Evolutionary conservation across 2,329 filamentous ascomycete genomes (phyloP).

Genomic region (Clarireedia sp.): DNA sequence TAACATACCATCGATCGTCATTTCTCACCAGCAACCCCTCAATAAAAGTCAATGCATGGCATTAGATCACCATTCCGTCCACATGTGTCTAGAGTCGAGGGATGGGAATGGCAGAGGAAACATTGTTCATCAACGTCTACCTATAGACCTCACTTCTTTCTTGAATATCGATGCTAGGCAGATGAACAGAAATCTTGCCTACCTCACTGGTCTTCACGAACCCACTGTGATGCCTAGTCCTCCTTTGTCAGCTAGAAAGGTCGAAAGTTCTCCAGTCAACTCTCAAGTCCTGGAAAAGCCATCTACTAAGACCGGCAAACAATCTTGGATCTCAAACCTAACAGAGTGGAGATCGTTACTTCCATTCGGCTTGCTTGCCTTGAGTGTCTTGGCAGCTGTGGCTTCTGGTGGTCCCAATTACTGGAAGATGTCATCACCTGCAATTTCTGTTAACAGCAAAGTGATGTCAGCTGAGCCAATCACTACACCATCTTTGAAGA

Average conservation of each 20-base stretch:
- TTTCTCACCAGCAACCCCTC: conserved; percentile 38
- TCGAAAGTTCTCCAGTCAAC: conserved; percentile 2
- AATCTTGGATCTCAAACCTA: conserved; percentile 16
- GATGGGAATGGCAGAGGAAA: conserved; percentile 30
- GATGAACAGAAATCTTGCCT: conserved; percentile 46
- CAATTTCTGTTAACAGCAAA: conserved; percentile 29
- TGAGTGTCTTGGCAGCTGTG: conserved; percentile 21
- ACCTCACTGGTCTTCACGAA: conserved; percentile 34
- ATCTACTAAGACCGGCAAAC: conserved; percentile 7
- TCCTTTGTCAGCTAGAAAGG: conserved; percentile 8
- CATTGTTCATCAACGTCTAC: conserved; percentile 35
- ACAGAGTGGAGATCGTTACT: conserved; percentile 22
- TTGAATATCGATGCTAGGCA: conserved; percentile 44
- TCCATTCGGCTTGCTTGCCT: conserved; percentile 20
- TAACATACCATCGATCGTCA: conserved; percentile 39
- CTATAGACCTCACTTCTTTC: conserved; percentile 42
- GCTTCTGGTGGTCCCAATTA: not conserved
- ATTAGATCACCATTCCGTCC: conserved; percentile 36
- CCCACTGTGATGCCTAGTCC: conserved; percentile 9
- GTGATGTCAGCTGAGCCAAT: conserved; percentile 22
- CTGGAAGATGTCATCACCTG: conserved; percentile 12
- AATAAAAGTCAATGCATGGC: conserved; percentile 30
- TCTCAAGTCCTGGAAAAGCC: conserved; percentile 19
- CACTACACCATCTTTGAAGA: conserved; percentile 19
- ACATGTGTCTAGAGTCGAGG: conserved; percentile 40